Evolutionary conservation across 225 moss, liverwort and hornwort genomes (phyloP).

Genomic region (Physcomitrium patens): DNA sequence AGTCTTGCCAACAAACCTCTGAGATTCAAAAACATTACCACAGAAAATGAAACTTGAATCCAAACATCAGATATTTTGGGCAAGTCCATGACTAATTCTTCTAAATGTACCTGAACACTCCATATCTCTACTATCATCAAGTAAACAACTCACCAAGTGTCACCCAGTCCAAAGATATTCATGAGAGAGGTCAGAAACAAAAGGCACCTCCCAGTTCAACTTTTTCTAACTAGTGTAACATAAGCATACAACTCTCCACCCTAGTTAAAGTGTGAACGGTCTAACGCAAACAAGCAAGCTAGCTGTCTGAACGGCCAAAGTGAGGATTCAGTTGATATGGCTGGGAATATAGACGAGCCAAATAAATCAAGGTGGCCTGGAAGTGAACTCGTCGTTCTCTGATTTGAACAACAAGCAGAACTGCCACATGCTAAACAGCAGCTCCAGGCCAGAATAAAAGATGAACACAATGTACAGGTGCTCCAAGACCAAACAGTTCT

Average conservation of each 20-base stretch:
- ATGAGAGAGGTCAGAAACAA: slow-evolving; percentile 16
- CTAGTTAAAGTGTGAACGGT: slow-evolving; percentile 10
- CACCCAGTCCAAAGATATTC: no score
- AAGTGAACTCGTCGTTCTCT: slow-evolving; percentile 14
- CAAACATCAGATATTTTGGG: slow-evolving; percentile 21
- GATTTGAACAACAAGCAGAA: slow-evolving; percentile 13
- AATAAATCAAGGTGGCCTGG: neutral
- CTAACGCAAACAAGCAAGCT: slow-evolving; percentile 14
- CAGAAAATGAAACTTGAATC: slow-evolving; percentile 14
- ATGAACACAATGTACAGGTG: slow-evolving; percentile 47
- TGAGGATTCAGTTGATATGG: slow-evolving; percentile 18
- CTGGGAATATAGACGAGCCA: neutral
- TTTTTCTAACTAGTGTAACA: slow-evolving; percentile 16
- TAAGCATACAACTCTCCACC: slow-evolving; percentile 20
- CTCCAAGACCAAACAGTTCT: slow-evolving; percentile 3
- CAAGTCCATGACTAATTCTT: slow-evolving; percentile 10
- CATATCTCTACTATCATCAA: neutral
- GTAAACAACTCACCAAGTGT: no score
- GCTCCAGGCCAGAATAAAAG: slow-evolving; percentile 33
- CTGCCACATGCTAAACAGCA: slow-evolving; percentile 19
- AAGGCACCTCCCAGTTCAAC: slow-evolving; percentile 23
- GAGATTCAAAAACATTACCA: slow-evolving; percentile 21
- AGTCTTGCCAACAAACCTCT: no score
- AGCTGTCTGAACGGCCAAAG: slow-evolving; percentile 4
- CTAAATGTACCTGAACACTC: slow-evolving; percentile 17